Percentiles rank a stretch among this genome's conserved stretches.
Conservation (phyloP, 1,284 basidiomycete species). For the Neonothopanus nambi region DNA sequence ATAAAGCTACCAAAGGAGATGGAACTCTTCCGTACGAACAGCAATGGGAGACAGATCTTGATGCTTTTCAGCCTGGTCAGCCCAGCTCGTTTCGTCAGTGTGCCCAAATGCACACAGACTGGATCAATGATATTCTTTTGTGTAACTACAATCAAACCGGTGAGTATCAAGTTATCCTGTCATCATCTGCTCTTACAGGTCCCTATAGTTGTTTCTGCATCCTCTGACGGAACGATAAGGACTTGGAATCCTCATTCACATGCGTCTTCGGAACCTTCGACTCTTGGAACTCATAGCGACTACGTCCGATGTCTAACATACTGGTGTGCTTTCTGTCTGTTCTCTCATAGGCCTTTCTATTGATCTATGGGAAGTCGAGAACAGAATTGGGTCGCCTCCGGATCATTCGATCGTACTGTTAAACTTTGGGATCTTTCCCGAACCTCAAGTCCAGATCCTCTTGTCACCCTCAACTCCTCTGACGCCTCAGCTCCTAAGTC, state of each 20-base stretch:
- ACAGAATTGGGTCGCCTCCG: slow-evolving; percentile 88
- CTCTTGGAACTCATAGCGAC: slow-evolving; percentile 88
- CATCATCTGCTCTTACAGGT: neutral
- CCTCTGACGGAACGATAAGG: slow-evolving; percentile 93
- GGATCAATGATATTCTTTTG: slow-evolving; percentile 94
- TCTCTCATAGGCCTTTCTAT: slow-evolving; percentile 14
- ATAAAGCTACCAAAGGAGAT: slow-evolving; percentile 31
- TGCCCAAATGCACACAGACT: slow-evolving; percentile 87
- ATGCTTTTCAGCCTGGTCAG: slow-evolving; percentile 45
- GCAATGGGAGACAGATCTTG: slow-evolving; percentile 76
- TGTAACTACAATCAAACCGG: slow-evolving; percentile 93
- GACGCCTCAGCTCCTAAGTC: slow-evolving; percentile 68
- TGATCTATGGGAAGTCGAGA: slow-evolving; percentile 52
- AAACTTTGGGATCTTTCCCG: slow-evolving; percentile 91
- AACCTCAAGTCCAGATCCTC: slow-evolving; percentile 35
- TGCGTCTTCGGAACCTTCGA: slow-evolving; percentile 53
- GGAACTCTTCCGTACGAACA: slow-evolving; percentile 61
- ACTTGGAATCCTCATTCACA: slow-evolving; percentile 88
- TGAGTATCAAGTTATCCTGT: slow-evolving; percentile 30
- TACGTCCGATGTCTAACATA: slow-evolving; percentile 88
- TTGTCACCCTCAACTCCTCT: slow-evolving; percentile 62
- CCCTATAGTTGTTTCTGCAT: slow-evolving; percentile 81
- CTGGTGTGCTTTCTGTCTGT: slow-evolving; percentile 46
- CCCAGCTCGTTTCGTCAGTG: slow-evolving; percentile 75
- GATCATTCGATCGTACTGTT: slow-evolving; percentile 91